Conservation (phyloP, 2,329 filamentous ascomycete species). For the Stemphylium beticola region DNA sequence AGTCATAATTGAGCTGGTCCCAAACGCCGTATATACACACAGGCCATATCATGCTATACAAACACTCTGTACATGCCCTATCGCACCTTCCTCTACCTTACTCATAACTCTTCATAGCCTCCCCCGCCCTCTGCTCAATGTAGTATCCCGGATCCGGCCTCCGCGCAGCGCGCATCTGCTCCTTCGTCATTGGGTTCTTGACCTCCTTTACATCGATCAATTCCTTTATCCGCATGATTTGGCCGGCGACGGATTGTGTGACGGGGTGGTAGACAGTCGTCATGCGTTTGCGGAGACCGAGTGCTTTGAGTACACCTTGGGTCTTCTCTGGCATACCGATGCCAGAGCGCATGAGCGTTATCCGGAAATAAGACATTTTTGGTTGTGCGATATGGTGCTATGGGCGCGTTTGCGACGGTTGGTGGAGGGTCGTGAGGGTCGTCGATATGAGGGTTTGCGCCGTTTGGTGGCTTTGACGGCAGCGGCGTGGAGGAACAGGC, state of each 20-base stretch:
- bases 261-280: constrained; percentile 91
- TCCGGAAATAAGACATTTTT: constrained; percentile 81
- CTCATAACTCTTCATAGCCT: constrained; percentile 25
- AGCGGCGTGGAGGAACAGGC: background rate
- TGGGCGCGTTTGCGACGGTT: constrained; percentile 1
- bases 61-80: too few species aligned
- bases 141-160: constrained; percentile 82
- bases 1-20: background rate
- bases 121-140: constrained; percentile 64
- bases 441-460: background rate
- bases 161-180: constrained; percentile 73
- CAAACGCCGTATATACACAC: background rate
- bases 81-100: background rate
- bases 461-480: background rate
- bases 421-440: background rate
- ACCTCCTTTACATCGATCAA: constrained; percentile 84
- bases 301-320: constrained; percentile 79
- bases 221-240: constrained; percentile 94
- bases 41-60: background rate
- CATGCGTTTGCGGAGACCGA: constrained; percentile 84
- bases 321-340: constrained; percentile 83
- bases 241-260: constrained; percentile 78
- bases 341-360: constrained; percentile 86
- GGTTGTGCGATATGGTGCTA: background rate
- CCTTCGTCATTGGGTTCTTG: constrained; percentile 65